Conservation (phyloP, 2,329 filamentous ascomycete genomes). For the Pezicula carpinea region DNA sequence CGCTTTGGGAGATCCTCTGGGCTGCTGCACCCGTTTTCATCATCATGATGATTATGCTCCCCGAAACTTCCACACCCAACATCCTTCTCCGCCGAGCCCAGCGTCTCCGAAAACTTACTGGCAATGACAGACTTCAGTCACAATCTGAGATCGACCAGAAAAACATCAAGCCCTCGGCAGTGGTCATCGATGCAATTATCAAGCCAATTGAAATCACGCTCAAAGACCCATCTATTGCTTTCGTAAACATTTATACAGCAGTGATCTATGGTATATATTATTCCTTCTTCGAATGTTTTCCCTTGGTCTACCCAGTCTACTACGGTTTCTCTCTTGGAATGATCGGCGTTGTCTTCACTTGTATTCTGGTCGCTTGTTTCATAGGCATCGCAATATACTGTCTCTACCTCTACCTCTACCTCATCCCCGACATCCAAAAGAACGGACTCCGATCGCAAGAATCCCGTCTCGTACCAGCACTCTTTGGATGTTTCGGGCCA, state of each 20-base stretch:
- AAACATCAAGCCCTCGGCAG: slow-evolving; percentile 41
- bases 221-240: slow-evolving; percentile 58
- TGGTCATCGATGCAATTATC: slow-evolving; percentile 52
- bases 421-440: slow-evolving; percentile 44
- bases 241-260: slow-evolving; percentile 57
- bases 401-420: slow-evolving; percentile 46
- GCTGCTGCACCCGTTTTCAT: slow-evolving; percentile 53
- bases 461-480: slow-evolving; percentile 48
- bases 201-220: slow-evolving; percentile 56
- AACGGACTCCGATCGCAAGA: slow-evolving; percentile 49
- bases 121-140: slow-evolving; percentile 49
- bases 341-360: slow-evolving; percentile 56
- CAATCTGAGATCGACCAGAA: slow-evolving; percentile 61
- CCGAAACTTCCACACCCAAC: slow-evolving; percentile 56
- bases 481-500: slow-evolving; percentile 47
- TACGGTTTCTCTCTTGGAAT: slow-evolving; percentile 57
- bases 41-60: slow-evolving; percentile 57
- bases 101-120: slow-evolving; percentile 57
- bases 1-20: slow-evolving; percentile 60
- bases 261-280: slow-evolving; percentile 61
- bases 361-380: slow-evolving; percentile 52
- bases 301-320: slow-evolving; percentile 53
- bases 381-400: slow-evolving; percentile 45
- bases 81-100: slow-evolving; percentile 57
- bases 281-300: slow-evolving; percentile 63